Evolutionary conservation across 176 grass and related monocot species (phyloP), one percentile per base, ranked within the genome.

Genomic region (Aegilops umbellulata): DNA sequence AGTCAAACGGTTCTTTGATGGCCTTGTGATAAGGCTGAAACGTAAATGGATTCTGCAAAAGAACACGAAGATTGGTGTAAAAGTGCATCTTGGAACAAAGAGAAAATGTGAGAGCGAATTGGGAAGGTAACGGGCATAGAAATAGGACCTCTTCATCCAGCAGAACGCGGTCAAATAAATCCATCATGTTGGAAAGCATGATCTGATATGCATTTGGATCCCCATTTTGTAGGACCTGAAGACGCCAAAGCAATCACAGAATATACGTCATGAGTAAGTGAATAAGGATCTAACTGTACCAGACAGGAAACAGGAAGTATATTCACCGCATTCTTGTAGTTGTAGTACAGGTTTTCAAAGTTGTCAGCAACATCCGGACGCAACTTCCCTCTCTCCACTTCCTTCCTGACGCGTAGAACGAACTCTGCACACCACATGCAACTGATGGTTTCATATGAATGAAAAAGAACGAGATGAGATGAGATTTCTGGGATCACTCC

Each of bases 21-120:
- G 94, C 94, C 84, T 93, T 94, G 80, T 99, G 97, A 94, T 92
- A 89, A 85, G 97, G 84, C 82, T 90, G 85, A 87, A 99, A 99
- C 34, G 58, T 89, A 94, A 96, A 99, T 7, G 87, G 94, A 83
- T 87, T 82, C 97, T 98, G 89, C 82, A 94, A 92, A 86, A 94
- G 20, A 70, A 88, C 47, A 86, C 58, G 44, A 87, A 85, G 20
- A 38, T 61, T 74, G 41, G 11, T 63, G 67, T 76, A 2, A 79
- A 80, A 79, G 25, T 32, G 35, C 36, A 51, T 38, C 49, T 53
- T 61, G 44, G 86, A 86, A 61, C 47, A 92, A 51, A 60, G 53
- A 85, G 35, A 55, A 80, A 68, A 13, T 51, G 53, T 20, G 39
- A 71, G 85, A 42, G 58, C 41, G 85, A 82, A 36, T 29, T 63